Evolutionary conservation across 2,329 filamentous ascomycete species (phyloP), one percentile per base, ranked within the genome.

Genomic region (Sporothrix luriei): DNA sequence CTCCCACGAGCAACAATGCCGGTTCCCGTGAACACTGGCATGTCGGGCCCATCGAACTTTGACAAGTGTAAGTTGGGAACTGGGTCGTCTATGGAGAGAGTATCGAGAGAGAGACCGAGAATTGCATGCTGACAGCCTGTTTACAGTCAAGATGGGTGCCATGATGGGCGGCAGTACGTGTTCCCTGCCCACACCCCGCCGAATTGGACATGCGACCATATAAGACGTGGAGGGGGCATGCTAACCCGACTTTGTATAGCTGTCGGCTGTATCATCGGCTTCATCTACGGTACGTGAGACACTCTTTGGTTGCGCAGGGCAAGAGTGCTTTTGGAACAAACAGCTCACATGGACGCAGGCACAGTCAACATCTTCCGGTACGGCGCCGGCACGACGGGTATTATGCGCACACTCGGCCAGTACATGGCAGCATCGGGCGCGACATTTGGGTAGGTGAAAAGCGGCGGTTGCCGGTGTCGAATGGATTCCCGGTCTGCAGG

Each of bases 101-200:
- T 11, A 21, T 51, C 14, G 33, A 29, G 29, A 14, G n/a, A 26
- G 9, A 33, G 2, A 2, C 26, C n/a, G n/a, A n/a, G n/a, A n/a
- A 14, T 69, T 10, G 40, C 40, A 43, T 43, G 74, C 78, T 79
- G 76, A 78, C 77, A 71, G 70, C 2, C 2, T 33, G 19, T 7
- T 13, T 68, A 74, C 79, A 97, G 93, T 94, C 80, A 97, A 97
- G 85, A 97, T 98, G 93, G 95, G 95, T 76, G 93, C 91, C 73
- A 90, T 99, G 90, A 98, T 98, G 93, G 95, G 95, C 75, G 92
- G 93, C 79, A 96, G 94, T 98, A 91, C 77, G 93, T 87, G 26
- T 19, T 21, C 46, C 59, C 65, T 9, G 29, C 19, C 16, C 59
- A 9, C 16, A 4, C 3, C 9, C 24, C 16, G n/a, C 46, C 29